Conservation (phyloP, 257 asterid species). For the Apocynum venetum region DNA sequence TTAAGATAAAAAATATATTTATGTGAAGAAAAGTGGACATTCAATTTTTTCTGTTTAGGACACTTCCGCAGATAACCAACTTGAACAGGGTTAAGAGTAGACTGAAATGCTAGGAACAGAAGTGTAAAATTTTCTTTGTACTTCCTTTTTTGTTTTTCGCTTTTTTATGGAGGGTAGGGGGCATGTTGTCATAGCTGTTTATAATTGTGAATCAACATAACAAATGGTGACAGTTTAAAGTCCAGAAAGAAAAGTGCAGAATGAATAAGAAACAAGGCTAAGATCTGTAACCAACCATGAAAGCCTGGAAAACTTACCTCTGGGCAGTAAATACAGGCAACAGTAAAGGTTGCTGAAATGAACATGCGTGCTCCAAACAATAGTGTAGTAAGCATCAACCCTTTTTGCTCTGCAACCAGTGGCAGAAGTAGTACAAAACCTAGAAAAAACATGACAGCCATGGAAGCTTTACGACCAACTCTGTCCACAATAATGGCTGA, state of each 20-base stretch:
- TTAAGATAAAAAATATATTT: no score
- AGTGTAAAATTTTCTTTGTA: neutral
- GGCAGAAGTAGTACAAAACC: slow-evolving; percentile 65
- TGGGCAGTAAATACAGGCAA: slow-evolving; percentile 67
- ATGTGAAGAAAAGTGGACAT: no score
- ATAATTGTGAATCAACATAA: neutral
- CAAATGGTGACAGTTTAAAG: neutral
- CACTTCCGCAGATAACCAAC: neutral
- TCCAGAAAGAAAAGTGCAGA: neutral
- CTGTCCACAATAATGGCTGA: slow-evolving; percentile 66
- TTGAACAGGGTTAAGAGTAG: neutral
- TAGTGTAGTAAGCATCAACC: slow-evolving; percentile 43
- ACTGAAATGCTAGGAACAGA: no score
- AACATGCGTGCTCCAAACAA: slow-evolving; percentile 70
- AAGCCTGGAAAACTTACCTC: slow-evolving; percentile 41
- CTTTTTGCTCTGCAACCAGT: slow-evolving; percentile 43
- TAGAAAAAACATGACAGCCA: slow-evolving; percentile 53
- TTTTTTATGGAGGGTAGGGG: neutral
- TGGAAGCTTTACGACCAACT: slow-evolving; percentile 65
- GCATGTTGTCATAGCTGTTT: neutral
- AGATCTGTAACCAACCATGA: neutral
- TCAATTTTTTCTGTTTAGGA: no score
- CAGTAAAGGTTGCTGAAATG: slow-evolving; percentile 57
- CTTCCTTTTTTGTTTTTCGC: neutral
- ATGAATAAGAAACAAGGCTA: neutral